A percentile compares a stretch with the other conserved stretches of the same genome.
Conservation (phyloP, 2,329 filamentous ascomycete species). For the Huntiella decipiens region DNA sequence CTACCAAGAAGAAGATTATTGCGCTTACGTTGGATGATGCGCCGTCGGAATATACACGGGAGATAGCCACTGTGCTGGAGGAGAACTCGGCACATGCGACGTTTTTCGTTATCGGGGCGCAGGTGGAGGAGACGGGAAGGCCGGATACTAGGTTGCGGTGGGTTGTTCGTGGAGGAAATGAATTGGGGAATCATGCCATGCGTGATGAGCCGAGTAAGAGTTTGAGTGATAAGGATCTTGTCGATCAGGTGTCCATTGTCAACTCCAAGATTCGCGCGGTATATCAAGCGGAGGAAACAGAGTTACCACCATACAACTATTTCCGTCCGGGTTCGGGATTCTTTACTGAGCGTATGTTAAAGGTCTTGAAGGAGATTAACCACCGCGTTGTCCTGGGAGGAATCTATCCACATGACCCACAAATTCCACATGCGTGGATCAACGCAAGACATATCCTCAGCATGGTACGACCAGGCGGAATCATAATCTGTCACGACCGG, state of each 20-base stretch:
- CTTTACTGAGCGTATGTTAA: conserved; percentile 54
- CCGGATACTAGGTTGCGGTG: conserved; percentile 32
- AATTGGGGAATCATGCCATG: conserved; percentile 80
- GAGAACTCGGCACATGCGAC: conserved; percentile 53
- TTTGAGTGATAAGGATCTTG: conserved; percentile 39
- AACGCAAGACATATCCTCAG: conserved; percentile 68
- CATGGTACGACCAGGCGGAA: conserved; percentile 56
- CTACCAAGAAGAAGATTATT: conserved; percentile 41
- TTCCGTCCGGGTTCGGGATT: conserved; percentile 76
- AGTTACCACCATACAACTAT: conserved; percentile 36
- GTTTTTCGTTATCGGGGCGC: conserved; percentile 74
- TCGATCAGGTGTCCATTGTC: conserved; percentile 44
- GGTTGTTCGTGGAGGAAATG: conserved; percentile 43
- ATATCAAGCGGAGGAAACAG: conserved; percentile 28
- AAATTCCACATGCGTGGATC: conserved; percentile 47
- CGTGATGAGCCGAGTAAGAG: conserved; percentile 56
- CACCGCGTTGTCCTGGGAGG: conserved; percentile 62
- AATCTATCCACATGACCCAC: conserved; percentile 83
- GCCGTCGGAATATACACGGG: conserved; percentile 50
- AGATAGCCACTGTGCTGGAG: conserved; percentile 50
- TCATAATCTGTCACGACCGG: conserved; percentile 75
- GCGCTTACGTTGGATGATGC: conserved; percentile 79
- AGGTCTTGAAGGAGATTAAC: conserved; percentile 37
- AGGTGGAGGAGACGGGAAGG: conserved; percentile 34
- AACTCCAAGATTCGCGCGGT: conserved; percentile 38